Conservation (phyloP, 2,329 filamentous ascomycete genomes). For the Trichoderma lentiforme region DNA sequence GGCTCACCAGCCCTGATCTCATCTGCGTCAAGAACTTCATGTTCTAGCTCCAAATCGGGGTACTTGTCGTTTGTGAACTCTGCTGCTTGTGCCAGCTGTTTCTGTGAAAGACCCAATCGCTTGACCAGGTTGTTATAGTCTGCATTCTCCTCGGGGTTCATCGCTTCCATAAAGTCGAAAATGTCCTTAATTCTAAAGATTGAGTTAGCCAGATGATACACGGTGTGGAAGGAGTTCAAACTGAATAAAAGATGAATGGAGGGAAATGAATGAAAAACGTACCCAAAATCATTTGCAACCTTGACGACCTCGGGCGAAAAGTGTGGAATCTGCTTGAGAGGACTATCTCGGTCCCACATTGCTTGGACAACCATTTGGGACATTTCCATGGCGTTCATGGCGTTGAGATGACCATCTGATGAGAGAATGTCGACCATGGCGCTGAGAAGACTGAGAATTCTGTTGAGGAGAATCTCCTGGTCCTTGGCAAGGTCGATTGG, state of each 20-base stretch:
- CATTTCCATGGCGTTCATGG: conserved; percentile 98
- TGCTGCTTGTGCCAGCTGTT: conserved; percentile 83
- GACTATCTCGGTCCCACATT: conserved; percentile 98
- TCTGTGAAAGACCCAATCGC: conserved; percentile 72
- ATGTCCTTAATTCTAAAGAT: conserved; percentile 75
- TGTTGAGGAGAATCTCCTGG: conserved; percentile 81
- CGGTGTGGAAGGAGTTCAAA: not conserved
- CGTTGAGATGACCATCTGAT: conserved; percentile 92
- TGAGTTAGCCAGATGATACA: conserved; percentile 19
- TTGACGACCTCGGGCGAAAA: conserved; percentile 82
- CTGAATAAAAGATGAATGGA: not conserved
- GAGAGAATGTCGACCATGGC: conserved; percentile 93
- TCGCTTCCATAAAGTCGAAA: conserved; percentile 97
- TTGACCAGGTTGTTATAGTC: conserved; percentile 76
- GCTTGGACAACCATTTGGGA: conserved; percentile 98
- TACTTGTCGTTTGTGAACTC: conserved; percentile 96
- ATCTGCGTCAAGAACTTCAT: conserved; percentile 78
- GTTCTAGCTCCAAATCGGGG: conserved; percentile 88
- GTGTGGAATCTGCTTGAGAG: conserved; percentile 95
- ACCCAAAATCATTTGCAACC: conserved; percentile 74
- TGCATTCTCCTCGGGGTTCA: conserved; percentile 91
- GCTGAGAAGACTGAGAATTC: conserved; percentile 82
- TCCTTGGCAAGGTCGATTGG: conserved; percentile 95
- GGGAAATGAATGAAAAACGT: conserved; percentile 32
- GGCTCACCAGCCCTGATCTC: conserved; percentile 76